Conservation (phyloP, 176 grass and related monocot species). For the Bolboschoenus planiculmis region DNA sequence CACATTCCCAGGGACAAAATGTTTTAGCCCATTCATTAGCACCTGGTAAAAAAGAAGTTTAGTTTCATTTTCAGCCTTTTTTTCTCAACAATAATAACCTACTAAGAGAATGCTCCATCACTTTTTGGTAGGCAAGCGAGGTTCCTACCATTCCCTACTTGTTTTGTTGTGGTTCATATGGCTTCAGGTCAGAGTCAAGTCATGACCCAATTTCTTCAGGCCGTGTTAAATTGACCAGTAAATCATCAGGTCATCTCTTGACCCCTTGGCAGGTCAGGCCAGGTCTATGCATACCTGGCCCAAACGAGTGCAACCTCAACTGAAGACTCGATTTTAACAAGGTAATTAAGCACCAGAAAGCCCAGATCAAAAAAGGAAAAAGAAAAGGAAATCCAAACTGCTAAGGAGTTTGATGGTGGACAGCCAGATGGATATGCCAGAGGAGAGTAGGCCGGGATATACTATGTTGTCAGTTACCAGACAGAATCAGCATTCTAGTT, state of each 20-base stretch:
- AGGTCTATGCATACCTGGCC: not conserved
- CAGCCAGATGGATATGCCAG: not conserved
- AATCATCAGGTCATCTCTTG: not conserved
- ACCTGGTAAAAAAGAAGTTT: constrained; percentile 54
- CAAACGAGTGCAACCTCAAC: not conserved
- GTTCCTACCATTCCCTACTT: not conserved
- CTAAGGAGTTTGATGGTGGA: not conserved
- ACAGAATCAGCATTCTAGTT: not conserved
- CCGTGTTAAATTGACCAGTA: not conserved
- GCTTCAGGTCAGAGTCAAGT: not conserved
- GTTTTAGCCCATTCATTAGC: constrained; percentile 85
- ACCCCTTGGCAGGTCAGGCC: not conserved
- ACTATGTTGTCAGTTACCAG: constrained; percentile 2
- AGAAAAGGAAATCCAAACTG: not conserved
- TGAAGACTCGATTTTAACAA: not conserved
- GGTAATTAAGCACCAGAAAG: not conserved
- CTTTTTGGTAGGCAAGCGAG: not conserved
- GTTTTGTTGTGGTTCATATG: not conserved
- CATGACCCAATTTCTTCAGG: not conserved
- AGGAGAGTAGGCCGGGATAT: not conserved
- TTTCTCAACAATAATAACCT: not conserved
- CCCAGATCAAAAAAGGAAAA: not conserved
- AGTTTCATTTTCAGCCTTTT: constrained; percentile 12
- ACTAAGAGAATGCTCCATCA: not conserved
- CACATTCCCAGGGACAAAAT: constrained; percentile 81